Evolutionary conservation across 306 rosid genomes (phyloP), one percentile per base, ranked within the genome.

Genomic region (Notholithocarpus densiflorus): DNA sequence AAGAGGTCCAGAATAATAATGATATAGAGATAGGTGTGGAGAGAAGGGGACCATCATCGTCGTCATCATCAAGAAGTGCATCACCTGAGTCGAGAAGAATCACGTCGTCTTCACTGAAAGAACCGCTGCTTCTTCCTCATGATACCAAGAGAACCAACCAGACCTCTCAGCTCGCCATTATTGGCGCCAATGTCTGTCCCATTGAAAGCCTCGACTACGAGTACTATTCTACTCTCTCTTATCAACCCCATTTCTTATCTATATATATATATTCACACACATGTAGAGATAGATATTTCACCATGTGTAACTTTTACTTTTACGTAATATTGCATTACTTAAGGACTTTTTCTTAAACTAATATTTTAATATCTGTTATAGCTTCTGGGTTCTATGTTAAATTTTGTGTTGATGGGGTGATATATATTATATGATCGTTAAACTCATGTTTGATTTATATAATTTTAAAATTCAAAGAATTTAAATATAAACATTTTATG

Each of bases 171-270:
- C 74, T 87, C 11, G 98, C 94, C 69, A 87, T 91, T 51, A 87
- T 93, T 40, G 97, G 97, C 66, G 84, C 98, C 68, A 93, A 89
- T 56, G 73, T 89, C 66, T 89, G 90, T 79, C 83, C 94, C 2
- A 86, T 93, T 72, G 98, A 93, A 77, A 93, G 98, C 72, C 97
- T 93, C 20, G 98, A 93, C 31, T 93, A 93, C 74, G 98, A 93
- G 97, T 89, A 82, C 24, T 4, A 3, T 68, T 5, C 4, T 24
- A 15, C 18, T 55, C 77, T 13, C 6, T 19, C 21, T 24, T 5
- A 72, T 11, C 34, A 40, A 40, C 12, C 45, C 45, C 45, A 2
- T 40, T 40, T 40, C 45, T 40, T 15, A 0, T 17, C 6, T 45
- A 66, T 15, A 5, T 32, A 15, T 21, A 65, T 4, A 14, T 5